phyloP scores from a whole-genome alignment of 2,329 filamentous ascomycete species.

The Mariannaea sp. region DNA sequence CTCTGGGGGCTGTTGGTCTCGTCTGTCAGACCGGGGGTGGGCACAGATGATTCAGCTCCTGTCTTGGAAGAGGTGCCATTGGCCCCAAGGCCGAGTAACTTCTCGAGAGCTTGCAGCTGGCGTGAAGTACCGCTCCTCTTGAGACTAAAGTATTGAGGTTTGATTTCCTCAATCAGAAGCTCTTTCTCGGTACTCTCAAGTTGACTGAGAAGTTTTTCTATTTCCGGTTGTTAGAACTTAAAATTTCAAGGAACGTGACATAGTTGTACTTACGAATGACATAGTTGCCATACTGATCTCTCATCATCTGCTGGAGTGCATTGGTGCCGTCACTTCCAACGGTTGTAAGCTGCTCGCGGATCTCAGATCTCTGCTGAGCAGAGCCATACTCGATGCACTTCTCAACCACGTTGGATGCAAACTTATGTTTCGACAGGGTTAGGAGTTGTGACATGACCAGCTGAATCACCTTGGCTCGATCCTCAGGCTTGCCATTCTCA shows the following conservation, averaged over 20 bases:
- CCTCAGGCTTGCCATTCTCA: constrained; percentile 72
- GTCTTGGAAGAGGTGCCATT: constrained; percentile 31
- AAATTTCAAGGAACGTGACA: neutral
- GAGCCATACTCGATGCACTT: constrained; percentile 80
- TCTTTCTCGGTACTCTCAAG: constrained; percentile 65
- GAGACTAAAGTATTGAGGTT: constrained; percentile 62
- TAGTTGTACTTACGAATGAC: constrained; percentile 78
- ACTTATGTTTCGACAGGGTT: constrained; percentile 88
- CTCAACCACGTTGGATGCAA: constrained; percentile 96
- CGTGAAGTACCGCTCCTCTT: constrained; percentile 69
- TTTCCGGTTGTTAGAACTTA: constrained; percentile 21
- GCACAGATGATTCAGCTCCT: constrained; percentile 55
- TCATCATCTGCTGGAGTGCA: constrained; percentile 78
- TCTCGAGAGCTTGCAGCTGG: constrained; percentile 53
- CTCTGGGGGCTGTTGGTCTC: constrained; percentile 73
- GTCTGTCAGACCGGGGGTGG: constrained; percentile 69
- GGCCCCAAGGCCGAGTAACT: constrained; percentile 37
- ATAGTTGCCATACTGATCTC: constrained; percentile 93
- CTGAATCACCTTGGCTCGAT: constrained; percentile 73
- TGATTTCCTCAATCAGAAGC: constrained; percentile 66
- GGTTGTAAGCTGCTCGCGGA: constrained; percentile 67
- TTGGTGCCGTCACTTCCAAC: constrained; percentile 67
- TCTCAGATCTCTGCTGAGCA: constrained; percentile 68
- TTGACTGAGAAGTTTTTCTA: constrained; percentile 78
- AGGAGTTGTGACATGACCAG: constrained; percentile 75